Evolutionary conservation across 805 yeast genomes (phyloP), one percentile per base, ranked within the genome.

Genomic region (Cyberlindnera amylophila): DNA sequence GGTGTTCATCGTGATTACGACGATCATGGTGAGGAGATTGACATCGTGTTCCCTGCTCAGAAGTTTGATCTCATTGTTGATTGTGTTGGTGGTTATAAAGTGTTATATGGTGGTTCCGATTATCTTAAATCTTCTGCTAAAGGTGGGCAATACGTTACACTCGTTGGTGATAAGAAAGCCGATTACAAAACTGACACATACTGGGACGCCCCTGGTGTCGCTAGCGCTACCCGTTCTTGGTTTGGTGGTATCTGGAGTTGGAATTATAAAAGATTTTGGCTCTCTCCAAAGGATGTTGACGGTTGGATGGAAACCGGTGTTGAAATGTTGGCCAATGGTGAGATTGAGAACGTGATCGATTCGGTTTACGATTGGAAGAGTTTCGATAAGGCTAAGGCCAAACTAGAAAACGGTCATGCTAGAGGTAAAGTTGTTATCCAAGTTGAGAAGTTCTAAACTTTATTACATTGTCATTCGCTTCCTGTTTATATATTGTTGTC

Each of bases 41-140:
- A 58, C 19, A 32, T 38, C 12, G 42, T 46, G n/a, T 35, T 52
- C 15, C 51, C 49, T 17, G 45, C 54, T 6, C 36, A 42, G 13
- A 70, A 74, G 51, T 86, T 79, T 54, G 86, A 83, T 54, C 54
- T 75, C 5, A 75, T 85, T n/a, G 55, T 83, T 11, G 96, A 88
- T 63, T 73, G 81, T 47, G 74, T 79, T 38, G 93, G 96, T 32
- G 85, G 85, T 33, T 67, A 69, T 36, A 77, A 75, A 13, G 30
- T 27, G 26, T 69, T 83, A 5, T 39, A 53, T 9, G 45, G 41
- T 4, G 66, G 77, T 19, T 53, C 61, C 9, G 51, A 65, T 27
- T 67, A 71, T 21, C 62, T 84, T 42, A 72, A 69, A 46, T 56
- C 69, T 9, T 55, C 61, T 16, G 49, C 65, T 27, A 61, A 67